Conservation (phyloP, 139 green algal genomes). For the Astrephomene gubernaculifera region DNA sequence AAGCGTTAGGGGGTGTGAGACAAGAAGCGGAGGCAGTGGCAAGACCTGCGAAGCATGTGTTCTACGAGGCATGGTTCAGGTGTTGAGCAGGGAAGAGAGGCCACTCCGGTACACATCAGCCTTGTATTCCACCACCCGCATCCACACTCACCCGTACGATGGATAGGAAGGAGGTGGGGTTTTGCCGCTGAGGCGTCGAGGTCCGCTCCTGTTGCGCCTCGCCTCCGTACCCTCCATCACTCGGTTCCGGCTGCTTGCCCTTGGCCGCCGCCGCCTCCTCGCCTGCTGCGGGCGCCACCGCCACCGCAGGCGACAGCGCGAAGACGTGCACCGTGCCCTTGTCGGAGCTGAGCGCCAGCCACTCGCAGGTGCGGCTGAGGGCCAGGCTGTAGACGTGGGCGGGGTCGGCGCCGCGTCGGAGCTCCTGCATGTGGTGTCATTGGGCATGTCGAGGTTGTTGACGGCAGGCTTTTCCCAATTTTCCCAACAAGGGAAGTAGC, state of each 20-base stretch:
- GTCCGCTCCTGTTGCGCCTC: not conserved
- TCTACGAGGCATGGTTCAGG: no score
- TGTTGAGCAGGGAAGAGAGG: no score
- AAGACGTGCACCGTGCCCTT: constrained; percentile 95
- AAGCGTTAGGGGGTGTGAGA: no score
- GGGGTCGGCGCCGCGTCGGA: constrained; percentile 89
- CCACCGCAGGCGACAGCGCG: constrained; percentile 74
- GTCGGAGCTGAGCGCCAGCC: constrained; percentile 90
- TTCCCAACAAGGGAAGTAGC: no score
- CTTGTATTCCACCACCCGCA: no score
- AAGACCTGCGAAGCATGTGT: no score
- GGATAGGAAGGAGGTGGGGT: constrained; percentile 58
- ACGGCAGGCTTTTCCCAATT: no score
- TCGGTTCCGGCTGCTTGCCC: not conserved
- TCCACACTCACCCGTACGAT: constrained; percentile 68
- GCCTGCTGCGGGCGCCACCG: not conserved
- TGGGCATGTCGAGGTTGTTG: no score
- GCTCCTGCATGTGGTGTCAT: no score
- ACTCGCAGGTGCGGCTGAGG: constrained; percentile 80
- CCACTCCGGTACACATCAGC: no score
- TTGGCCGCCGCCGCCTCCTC: not conserved
- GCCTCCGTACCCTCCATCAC: not conserved
- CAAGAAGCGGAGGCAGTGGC: no score
- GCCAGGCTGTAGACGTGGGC: constrained; percentile 90
- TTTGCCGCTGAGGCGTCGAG: constrained; percentile 33